Evolutionary conservation across 2,329 filamentous ascomycete genomes (phyloP), one percentile per base, ranked within the genome.

Genomic region (Fusarium transvaalense): DNA sequence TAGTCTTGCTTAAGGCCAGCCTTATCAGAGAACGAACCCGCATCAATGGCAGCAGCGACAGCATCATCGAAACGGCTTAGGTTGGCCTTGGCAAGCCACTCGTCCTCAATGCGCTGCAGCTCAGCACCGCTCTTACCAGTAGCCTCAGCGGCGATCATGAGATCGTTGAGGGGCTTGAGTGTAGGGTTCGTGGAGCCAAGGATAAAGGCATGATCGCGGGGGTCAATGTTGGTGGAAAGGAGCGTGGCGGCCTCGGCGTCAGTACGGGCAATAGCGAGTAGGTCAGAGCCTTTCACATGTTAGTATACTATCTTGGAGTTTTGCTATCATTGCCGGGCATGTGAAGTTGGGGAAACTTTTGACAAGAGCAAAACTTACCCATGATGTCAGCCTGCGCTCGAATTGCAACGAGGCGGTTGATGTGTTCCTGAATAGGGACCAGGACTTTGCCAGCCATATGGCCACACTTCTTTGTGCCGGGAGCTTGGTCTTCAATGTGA

Each of bases 391-490:
- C 95, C 82, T 99, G 96, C 6, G 96, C 95, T 64, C 96, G 91
- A 79, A 99, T 98, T 73, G 96, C 94, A 51, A 99, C 94, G 56
- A 99, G 86, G 56, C 96, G 91, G 85, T 97, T 98, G 83, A 98
- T 97, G 84, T 99, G 96, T 84, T 99, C 96, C 81, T 89, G 92
- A 78, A 97, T 97, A 51, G 96, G 96, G 53, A 99, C 96, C 64
- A 99, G 86, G 42, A 98, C 96, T 84, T 98, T 98, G 77, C 96
- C 96, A 71, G 96, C 96, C 96, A 98, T 98, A 83, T 98, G 96
- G 68, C 96, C 96, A 80, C 96, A 99, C 88, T 99, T 99, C 89
- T 99, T 99, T 50, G 96, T 98, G 56, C 96, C 96, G 5, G 96
- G 95, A 6, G 96, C 95, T 82, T 98, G 96, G 79, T 99, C 96